These are phyloP conservation scores for Cetradonia linearis DNA, from an alignment of 495 filamentous ascomycete species.

Conservation along the genomic window DNA sequence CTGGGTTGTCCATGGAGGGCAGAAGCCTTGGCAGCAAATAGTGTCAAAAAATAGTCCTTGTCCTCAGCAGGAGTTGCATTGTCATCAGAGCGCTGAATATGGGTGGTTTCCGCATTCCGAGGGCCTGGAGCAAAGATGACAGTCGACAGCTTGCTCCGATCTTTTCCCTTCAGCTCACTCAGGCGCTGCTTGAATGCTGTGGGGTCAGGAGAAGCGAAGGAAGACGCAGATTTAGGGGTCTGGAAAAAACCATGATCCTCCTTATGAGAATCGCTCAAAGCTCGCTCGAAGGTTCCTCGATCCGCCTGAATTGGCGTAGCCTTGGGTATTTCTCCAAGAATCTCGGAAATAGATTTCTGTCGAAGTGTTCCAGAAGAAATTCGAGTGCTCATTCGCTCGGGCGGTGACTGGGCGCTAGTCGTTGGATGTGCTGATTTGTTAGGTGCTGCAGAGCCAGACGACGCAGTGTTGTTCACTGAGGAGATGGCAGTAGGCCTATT, in stretches of 20 bases:
- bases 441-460: conserved; percentile 18
- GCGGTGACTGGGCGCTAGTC: conserved; percentile 28
- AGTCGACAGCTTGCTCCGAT: conserved; percentile 58
- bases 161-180: conserved; percentile 46
- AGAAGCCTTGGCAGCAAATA: conserved; percentile 63
- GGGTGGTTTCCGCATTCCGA: conserved; percentile 26
- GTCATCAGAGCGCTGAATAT: conserved; percentile 33
- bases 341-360: conserved; percentile 66
- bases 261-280: conserved; percentile 25
- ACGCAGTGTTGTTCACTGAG: conserved; percentile 8
- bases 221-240: conserved; percentile 32
- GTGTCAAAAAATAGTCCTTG: conserved; percentile 69
- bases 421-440: conserved; percentile 15
- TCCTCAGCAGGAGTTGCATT: conserved; percentile 37
- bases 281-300: conserved; percentile 26
- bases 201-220: conserved; percentile 32
- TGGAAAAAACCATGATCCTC: conserved; percentile 30
- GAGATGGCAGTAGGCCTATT: conserved; percentile 8
- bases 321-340: conserved; percentile 53
- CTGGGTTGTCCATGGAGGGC: conserved; percentile 47
- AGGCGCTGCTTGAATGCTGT: conserved; percentile 41
- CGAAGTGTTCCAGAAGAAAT: conserved; percentile 57
- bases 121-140: conserved; percentile 57
- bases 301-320: conserved; percentile 30
- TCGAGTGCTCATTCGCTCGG: conserved; percentile 52